Evolutionary conservation across 2,329 filamentous ascomycete species (phyloP), one percentile per base, ranked within the genome.

Genomic region (Blumeriella jaapii): DNA sequence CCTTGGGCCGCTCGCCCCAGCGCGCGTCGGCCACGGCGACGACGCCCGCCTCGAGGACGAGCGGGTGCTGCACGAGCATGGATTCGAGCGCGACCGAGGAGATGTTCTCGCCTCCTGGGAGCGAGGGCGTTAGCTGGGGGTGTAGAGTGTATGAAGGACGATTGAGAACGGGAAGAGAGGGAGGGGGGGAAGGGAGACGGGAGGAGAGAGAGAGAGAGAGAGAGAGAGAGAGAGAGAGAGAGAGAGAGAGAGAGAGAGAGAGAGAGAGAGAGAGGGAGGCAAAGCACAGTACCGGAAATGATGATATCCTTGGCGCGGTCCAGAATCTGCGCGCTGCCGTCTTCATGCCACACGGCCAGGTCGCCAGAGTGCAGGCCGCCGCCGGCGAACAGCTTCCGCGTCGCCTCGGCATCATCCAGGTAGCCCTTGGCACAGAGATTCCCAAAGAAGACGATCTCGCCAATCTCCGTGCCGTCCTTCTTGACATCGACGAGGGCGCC

Each of bases 261-360:
- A 25, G 20, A 25, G 25, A 18, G 22, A 24, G 12, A 13, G 9
- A 13, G 25, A 27, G 4, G 8, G 25, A 11, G 11, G n/a, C 48
- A n/a, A n/a, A n/a, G n/a, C n/a, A n/a, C n/a, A n/a, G n/a, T 64
- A 83, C 82, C 83, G 34, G 83, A 93, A 44, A 98, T 98, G 53
- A 98, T 98, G 34, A 98, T 95, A 55, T 98, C 91, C 64, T 98
- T 98, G 10, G 85, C 83, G 13, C 91, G 72, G 60, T 98, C 91
- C 39, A 93, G 65, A 45, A 98, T 94, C 63, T 96, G 85, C 28
- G 86, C 78, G 39, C 83, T 81, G 2, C 89, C 87, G 55, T 96
- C 91, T 0, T 80, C 70, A 61, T 95, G 84, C 82, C 83, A 87
- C 1, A 96, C 87, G 1, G 91, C 91, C 31, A 98, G 60, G 57